phyloP scores from a whole-genome alignment of 441 rosid species.

The Jatropha multifida region DNA sequence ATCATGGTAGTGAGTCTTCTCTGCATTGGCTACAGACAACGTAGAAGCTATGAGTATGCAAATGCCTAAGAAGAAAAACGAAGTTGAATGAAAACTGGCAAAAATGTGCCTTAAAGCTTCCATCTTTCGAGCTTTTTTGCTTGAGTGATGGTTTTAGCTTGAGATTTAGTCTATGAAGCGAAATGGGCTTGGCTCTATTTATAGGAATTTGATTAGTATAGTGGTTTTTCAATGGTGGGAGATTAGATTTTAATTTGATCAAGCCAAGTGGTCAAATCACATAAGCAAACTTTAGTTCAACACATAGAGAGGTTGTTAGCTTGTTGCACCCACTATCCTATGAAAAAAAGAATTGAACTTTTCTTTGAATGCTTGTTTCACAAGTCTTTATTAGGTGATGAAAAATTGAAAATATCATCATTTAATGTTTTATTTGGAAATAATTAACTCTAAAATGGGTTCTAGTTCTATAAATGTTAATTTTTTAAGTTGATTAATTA shows the following conservation, averaged over 20 bases:
- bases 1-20: slow-evolving; percentile 46
- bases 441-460: neutral
- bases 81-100: neutral
- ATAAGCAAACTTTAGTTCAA: slow-evolving; percentile 21
- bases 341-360: slow-evolving; percentile 19
- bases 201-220: slow-evolving; percentile 30
- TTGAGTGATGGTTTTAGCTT: neutral
- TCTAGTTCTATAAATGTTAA: neutral
- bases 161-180: slow-evolving; percentile 15
- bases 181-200: slow-evolving; percentile 23
- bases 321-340: slow-evolving; percentile 47
- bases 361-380: slow-evolving; percentile 33
- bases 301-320: slow-evolving; percentile 40
- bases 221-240: too few species aligned
- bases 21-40: slow-evolving; percentile 24
- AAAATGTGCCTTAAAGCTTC: slow-evolving; percentile 14
- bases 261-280: slow-evolving; percentile 6
- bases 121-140: slow-evolving; percentile 20
- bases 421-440: slow-evolving; percentile 7
- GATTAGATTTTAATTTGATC: neutral
- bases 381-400: slow-evolving; percentile 34
- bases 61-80: slow-evolving; percentile 32
- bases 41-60: slow-evolving; percentile 43
- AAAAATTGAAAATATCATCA: slow-evolving; percentile 18
- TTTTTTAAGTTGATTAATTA: neutral